Conservation (phyloP, 176 grass and related monocot species). For the Phragmites australis region DNA sequence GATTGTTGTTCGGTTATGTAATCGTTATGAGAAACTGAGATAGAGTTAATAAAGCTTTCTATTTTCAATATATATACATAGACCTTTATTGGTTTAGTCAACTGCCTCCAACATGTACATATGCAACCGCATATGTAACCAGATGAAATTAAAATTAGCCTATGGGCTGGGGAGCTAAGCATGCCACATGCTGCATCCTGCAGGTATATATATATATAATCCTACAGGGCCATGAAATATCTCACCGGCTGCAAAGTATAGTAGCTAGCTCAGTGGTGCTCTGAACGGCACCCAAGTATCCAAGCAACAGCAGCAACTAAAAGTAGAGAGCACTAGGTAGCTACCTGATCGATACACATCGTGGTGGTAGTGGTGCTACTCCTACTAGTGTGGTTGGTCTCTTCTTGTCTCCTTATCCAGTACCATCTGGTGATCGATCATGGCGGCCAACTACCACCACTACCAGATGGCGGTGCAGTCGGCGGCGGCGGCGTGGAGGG, state of each 20-base stretch:
- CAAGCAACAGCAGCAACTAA: not conserved
- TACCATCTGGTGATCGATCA: not conserved
- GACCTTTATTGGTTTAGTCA: conserved; percentile 40
- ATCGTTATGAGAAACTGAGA: no score
- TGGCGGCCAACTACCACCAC: conserved; percentile 49
- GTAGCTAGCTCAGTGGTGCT: not conserved
- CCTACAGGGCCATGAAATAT: conserved; percentile 34
- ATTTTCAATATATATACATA: no score
- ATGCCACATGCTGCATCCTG: not conserved
- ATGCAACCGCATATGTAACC: not conserved
- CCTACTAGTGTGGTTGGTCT: not conserved
- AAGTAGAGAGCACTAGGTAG: not conserved
- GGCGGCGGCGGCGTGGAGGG: conserved; percentile 37
- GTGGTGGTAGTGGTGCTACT: not conserved
- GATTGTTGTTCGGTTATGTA: no score
- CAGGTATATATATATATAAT: not conserved
- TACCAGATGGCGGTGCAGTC: conserved; percentile 43
- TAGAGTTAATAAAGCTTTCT: no score
- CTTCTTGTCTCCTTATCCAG: conserved; percentile 1
- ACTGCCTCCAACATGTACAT: conserved; percentile 18
- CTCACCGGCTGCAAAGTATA: not conserved
- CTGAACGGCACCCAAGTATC: not conserved
- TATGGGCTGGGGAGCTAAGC: not conserved
- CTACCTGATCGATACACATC: not conserved
- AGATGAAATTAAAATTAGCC: not conserved